Base-by-base conservation (phyloP, 305 asterid genomes). In the Nicotiana rustica region DNA sequence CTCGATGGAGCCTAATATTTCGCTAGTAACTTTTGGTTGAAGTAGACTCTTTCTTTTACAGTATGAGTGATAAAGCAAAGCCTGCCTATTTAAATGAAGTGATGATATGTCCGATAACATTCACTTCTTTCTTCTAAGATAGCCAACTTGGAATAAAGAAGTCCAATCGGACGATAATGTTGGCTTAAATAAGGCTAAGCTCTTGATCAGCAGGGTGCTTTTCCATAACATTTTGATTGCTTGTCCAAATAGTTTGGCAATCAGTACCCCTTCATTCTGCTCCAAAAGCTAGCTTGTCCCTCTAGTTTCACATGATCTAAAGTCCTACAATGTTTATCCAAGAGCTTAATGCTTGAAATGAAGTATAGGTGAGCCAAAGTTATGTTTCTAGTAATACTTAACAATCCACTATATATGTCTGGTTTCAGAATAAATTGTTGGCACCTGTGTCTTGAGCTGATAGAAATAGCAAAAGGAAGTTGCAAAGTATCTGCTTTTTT, bases 241-340 rank as follows among this genome's bases (percentile, higher is more conserved):
- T 31, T 14, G 44, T 66, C 47, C 44, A 31, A 66, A 14, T 13
- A 31, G 47, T 66, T 66, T 33, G 21, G 47, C 21, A 14, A 66
- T 31, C 44, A 33, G 47, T 66, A 66, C 10, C 47, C n/a, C 31
- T 31, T 33, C 71, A 31, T 66, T 29, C 36, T 66, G 47, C 71
- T 66, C 19, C 71, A 66, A 66, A 31, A 66, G 19, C 21, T 33
- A 31, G 21, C 47, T 31, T 66, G 19, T 66, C 21, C 21, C 71
- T 33, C 71, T 66, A 31, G 47, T 66, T 66, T 66, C 71, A 66
- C 71, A 31, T 66, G 71, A 66, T 66, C 15, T 66, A 6, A 31
- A 14, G 13, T 31, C 71, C 71, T 66, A 36, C 18, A 33, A 66
- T 14, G 7, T 4, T 31, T 5, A 66, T 66, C 47, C 17, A 66